Percentiles rank a stretch among this genome's conserved stretches.
Conservation (phyloP, 768 basidiomycete species). For the Termitomyces sp. region DNA sequence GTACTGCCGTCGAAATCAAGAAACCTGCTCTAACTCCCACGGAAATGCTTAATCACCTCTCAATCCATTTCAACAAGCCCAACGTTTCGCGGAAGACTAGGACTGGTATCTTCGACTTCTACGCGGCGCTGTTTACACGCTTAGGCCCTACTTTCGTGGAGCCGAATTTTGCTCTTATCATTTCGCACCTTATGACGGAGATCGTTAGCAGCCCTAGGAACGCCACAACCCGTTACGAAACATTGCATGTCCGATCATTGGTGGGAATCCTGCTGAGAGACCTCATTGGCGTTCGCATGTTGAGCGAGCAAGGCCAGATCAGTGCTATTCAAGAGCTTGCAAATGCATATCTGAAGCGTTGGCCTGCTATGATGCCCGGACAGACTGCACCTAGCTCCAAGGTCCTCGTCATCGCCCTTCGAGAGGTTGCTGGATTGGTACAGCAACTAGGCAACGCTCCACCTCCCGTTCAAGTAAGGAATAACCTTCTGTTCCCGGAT, state of each 20-base stretch:
- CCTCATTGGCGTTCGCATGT: constrained; percentile 80
- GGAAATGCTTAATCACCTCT: constrained; percentile 84
- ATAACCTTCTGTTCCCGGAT: neutral
- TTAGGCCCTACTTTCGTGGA: constrained; percentile 81
- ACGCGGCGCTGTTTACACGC: constrained; percentile 66
- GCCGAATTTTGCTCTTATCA: constrained; percentile 72
- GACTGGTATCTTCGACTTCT: constrained; percentile 87
- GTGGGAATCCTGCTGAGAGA: constrained; percentile 79
- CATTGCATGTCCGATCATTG: constrained; percentile 62
- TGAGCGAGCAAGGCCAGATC: constrained; percentile 94
- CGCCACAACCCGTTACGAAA: constrained; percentile 61
- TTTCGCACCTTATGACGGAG: constrained; percentile 74
- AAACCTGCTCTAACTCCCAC: constrained; percentile 65
- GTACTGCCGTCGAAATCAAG: constrained; percentile 45
- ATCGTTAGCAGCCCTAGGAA: constrained; percentile 61
- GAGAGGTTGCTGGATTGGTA: constrained; percentile 81
- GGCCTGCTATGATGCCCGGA: constrained; percentile 91
- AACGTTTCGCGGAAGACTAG: constrained; percentile 65
- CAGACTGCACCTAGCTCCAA: constrained; percentile 62
- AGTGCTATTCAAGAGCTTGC: constrained; percentile 84
- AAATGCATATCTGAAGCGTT: constrained; percentile 77
- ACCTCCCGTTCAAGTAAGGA: constrained; percentile 70
- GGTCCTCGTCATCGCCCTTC: constrained; percentile 67
- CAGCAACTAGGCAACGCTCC: constrained; percentile 92
- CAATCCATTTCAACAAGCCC: constrained; percentile 73